Conservation (phyloP, 208 protist genomes). For the Trypanosoma congolense region DNA sequence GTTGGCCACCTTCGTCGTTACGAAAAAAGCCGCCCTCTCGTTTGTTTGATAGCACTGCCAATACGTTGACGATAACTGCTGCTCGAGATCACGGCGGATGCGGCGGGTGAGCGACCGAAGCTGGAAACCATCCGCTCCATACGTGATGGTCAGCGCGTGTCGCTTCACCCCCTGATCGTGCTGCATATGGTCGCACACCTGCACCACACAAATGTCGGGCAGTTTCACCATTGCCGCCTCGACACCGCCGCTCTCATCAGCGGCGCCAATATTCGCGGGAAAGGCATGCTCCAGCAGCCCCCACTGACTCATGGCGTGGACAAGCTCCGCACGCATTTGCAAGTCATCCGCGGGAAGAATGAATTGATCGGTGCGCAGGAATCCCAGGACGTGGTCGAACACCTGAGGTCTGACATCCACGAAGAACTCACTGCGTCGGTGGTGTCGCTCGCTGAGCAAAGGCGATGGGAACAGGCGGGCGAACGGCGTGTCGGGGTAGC, state of each 20-base stretch:
- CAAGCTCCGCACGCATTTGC: constrained; percentile 57
- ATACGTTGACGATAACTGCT: constrained; percentile 79
- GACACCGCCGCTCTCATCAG: constrained; percentile 2
- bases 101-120: constrained; percentile 58
- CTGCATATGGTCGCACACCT: constrained; percentile 82
- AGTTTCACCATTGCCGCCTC: constrained; percentile 25
- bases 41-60: constrained; percentile 89
- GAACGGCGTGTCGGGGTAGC: constrained; percentile 61
- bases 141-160: constrained; percentile 85
- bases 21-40: constrained; percentile 81
- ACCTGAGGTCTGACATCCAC: constrained; percentile 74
- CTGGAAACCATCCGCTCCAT: constrained; percentile 77
- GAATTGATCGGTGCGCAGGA: constrained; percentile 59
- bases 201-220: constrained; percentile 82
- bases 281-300: constrained; percentile 73
- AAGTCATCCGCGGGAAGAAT: constrained; percentile 58
- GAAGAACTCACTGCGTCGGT: constrained; percentile 44
- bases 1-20: constrained; percentile 83
- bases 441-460: neutral
- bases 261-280: constrained; percentile 19
- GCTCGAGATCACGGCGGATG: constrained; percentile 70
- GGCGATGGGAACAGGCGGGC: constrained; percentile 44
- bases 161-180: constrained; percentile 86
- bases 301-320: constrained; percentile 59
- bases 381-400: constrained; percentile 70